These are phyloP conservation scores for Cucumis hystrix DNA, from an alignment of 306 rosid species.

Conservation along the genomic window DNA sequence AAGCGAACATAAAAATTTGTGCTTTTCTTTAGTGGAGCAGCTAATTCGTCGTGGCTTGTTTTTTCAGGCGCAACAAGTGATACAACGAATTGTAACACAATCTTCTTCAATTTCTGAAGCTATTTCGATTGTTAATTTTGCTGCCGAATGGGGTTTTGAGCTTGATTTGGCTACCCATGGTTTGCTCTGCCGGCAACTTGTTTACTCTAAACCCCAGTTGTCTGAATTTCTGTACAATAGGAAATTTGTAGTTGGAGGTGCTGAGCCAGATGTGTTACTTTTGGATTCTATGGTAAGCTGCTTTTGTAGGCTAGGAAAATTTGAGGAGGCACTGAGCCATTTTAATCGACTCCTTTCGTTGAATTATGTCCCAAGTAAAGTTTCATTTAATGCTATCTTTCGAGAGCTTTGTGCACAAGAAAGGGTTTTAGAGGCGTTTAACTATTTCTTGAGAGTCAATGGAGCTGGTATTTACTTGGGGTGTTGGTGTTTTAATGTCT, in stretches of 20 bases:
- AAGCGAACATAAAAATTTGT: conserved; percentile 15
- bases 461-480: conserved; percentile 13
- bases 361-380: conserved; percentile 15
- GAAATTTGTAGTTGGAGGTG: conserved; percentile 10
- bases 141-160: conserved; percentile 16
- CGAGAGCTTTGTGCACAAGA: conserved; percentile 15
- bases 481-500: conserved; percentile 15
- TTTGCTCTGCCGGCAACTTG: conserved; percentile 20
- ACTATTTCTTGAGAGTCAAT: conserved; percentile 12
- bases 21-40: conserved; percentile 15
- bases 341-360: conserved; percentile 18
- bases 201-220: conserved; percentile 18
- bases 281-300: conserved; percentile 28
- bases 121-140: conserved; percentile 12
- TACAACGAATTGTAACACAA: conserved; percentile 13
- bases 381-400: conserved; percentile 17
- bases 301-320: conserved; percentile 25
- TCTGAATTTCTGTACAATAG: conserved; percentile 22
- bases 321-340: conserved; percentile 22
- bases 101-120: conserved; percentile 22
- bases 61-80: conserved; percentile 21
- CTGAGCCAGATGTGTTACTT: conserved; percentile 9
- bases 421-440: conserved; percentile 24
- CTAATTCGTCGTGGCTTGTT: conserved; percentile 21
- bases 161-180: conserved; percentile 24